A percentile compares a stretch with the other conserved stretches of the same genome.
Conservation (phyloP, 2,329 filamentous ascomycete genomes). For the Ophiosphaerella narmari region DNA sequence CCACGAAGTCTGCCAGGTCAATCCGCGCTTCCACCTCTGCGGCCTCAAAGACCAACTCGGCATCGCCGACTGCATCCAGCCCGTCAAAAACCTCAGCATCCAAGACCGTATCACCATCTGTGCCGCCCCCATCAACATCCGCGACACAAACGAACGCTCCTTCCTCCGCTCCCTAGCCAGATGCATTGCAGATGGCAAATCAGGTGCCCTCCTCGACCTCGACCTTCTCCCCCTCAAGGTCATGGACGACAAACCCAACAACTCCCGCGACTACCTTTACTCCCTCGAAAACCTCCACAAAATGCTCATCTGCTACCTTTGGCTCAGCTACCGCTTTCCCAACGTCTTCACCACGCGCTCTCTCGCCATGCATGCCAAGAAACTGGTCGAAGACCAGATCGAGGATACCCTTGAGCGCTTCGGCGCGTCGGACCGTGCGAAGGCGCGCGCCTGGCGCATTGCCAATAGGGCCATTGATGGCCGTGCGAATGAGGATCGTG, state of each 20-base stretch:
- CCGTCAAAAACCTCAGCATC: constrained; percentile 68
- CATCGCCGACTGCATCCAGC: constrained; percentile 76
- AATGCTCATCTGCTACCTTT: constrained; percentile 82
- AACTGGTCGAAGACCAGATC: constrained; percentile 76
- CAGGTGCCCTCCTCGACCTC: constrained; percentile 74
- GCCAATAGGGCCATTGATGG: no score
- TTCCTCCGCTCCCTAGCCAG: constrained; percentile 68
- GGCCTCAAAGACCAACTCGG: constrained; percentile 64
- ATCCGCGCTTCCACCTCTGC: constrained; percentile 73
- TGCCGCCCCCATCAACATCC: constrained; percentile 68
- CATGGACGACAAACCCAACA: constrained; percentile 62
- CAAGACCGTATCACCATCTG: constrained; percentile 77
- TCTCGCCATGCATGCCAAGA: constrained; percentile 79
- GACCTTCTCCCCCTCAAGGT: constrained; percentile 71
- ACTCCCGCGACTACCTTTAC: constrained; percentile 63
- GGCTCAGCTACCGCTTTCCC: constrained; percentile 87
- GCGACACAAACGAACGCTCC: constrained; percentile 50
- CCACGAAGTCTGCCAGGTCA: constrained; percentile 68
- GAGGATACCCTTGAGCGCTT: constrained; percentile 57
- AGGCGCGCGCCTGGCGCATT: no score
- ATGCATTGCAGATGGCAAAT: constrained; percentile 69
- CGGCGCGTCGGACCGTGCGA: no score
- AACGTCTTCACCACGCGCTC: constrained; percentile 77
- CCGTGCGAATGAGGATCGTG: no score
- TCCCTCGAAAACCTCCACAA: constrained; percentile 80